phyloP scores from a whole-genome alignment of 2,329 filamentous ascomycete species.

The Pleurostoma richardsiae region DNA sequence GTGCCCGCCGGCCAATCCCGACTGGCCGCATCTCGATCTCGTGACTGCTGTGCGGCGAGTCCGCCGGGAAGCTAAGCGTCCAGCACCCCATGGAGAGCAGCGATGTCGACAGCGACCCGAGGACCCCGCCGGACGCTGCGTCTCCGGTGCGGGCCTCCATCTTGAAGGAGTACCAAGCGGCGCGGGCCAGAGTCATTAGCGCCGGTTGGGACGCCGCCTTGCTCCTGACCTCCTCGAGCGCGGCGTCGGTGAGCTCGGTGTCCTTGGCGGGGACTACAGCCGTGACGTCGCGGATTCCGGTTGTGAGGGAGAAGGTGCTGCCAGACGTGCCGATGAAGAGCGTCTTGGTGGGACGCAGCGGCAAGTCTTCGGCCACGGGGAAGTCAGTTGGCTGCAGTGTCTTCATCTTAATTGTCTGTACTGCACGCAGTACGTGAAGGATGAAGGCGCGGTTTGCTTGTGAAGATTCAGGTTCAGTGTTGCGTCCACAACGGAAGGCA shows the following conservation, averaged over 20 bases:
- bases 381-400: neutral
- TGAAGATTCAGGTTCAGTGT: no score
- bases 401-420: neutral
- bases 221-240: neutral
- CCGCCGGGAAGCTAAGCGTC: conserved; percentile 5
- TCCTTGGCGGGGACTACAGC: neutral
- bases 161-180: neutral
- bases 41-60: conserved; percentile 6
- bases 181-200: neutral
- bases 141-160: neutral
- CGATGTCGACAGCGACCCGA: conserved; percentile 15
- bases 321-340: neutral
- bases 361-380: neutral
- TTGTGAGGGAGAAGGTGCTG: neutral
- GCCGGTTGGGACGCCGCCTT: neutral
- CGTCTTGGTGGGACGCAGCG: neutral
- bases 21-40: conserved; percentile 4
- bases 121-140: neutral
- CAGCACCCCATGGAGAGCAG: conserved; percentile 5
- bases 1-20: neutral
- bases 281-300: neutral
- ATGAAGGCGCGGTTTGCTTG: no score
- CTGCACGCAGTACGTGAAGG: no score
- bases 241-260: neutral
- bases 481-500: no score